Base-by-base conservation (phyloP, 2,329 filamentous ascomycete species). In the Exophiala xenobiotica region DNA sequence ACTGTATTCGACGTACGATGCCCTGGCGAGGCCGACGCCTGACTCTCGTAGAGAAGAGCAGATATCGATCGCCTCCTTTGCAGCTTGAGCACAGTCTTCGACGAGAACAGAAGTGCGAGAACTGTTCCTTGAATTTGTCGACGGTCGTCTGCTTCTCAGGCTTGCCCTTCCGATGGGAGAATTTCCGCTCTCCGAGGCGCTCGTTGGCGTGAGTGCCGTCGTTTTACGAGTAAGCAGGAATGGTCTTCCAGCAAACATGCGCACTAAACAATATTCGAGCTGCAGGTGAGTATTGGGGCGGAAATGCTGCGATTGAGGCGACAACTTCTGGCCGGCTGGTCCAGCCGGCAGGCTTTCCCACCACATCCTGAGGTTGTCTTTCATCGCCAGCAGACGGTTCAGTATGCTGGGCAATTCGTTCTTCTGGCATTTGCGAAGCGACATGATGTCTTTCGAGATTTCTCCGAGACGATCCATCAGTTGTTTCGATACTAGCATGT, bases 1-100 rank as follows among this genome's bases (percentile, higher is more conserved):
- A 60, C 75, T 78, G 60, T 79, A 80, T 56, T 81, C 78, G 3
- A 77, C 79, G 58, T 80, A 80, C 0, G 77, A 79, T 2, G 77
- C 76, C 23, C 77, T 72, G 4, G 78, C 77, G 46, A 80, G 74
- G 12, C 78, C 78, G 11, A 75, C 73, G 18, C 33, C 31, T n/a
- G 73, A 75, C 38, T 73, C 73, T 31, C 74, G 72, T 3, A 80
- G 70, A 3, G 74, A 65, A 33, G 73, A 73, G 54, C 77, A 79
- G 3, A 78, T 70, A 37, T 78, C 73, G 14, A 80, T 69, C 8
- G 78, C 74, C 49, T 74, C 71, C 22, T 78, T 63, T 2, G 78
- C 78, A 2, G 77, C 78, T 48, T 78, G 73, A 7, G 80, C 74
- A 49, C 77, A 80, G 51, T 79, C 75, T 3, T 69, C 70, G 14